Percentiles rank a stretch among this genome's conserved stretches.
These are phyloP conservation scores for Arthrobotrys sphaeroides DNA, from an alignment of 2,329 filamentous ascomycete species.

Conservation along the genomic window DNA sequence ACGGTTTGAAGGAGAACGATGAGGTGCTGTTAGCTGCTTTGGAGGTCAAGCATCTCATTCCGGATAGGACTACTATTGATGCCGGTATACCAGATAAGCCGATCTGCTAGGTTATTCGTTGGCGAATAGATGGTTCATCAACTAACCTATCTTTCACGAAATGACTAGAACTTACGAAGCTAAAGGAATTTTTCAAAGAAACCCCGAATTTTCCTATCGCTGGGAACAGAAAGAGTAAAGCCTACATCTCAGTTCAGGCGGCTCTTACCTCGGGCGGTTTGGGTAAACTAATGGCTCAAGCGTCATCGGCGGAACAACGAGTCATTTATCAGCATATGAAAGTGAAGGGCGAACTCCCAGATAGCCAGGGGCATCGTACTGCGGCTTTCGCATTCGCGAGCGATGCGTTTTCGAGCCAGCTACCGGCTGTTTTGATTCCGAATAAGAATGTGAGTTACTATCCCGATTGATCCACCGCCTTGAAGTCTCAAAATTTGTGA, in stretches of 20 bases:
- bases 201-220: slow-evolving; percentile 18
- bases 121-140: background rate
- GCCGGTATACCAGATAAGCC: background rate
- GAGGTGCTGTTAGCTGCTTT: slow-evolving; percentile 26
- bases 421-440: slow-evolving; percentile 37
- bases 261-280: slow-evolving; percentile 4
- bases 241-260: background rate
- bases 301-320: background rate
- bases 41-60: slow-evolving; percentile 31
- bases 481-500: no score
- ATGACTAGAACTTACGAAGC: background rate
- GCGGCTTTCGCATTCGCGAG: slow-evolving; percentile 41
- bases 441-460: slow-evolving; percentile 25
- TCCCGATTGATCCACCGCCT: background rate
- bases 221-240: background rate
- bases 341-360: slow-evolving; percentile 23
- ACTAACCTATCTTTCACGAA: background rate
- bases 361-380: slow-evolving; percentile 14
- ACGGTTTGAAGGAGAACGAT: slow-evolving; percentile 31
- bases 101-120: no score
- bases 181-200: slow-evolving; percentile 10
- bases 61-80: background rate
- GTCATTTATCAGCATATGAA: slow-evolving; percentile 26
- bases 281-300: background rate
- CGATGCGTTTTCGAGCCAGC: slow-evolving; percentile 43